Conservation (phyloP, 2,329 filamentous ascomycete genomes). For the Talaromyces islandicus region DNA sequence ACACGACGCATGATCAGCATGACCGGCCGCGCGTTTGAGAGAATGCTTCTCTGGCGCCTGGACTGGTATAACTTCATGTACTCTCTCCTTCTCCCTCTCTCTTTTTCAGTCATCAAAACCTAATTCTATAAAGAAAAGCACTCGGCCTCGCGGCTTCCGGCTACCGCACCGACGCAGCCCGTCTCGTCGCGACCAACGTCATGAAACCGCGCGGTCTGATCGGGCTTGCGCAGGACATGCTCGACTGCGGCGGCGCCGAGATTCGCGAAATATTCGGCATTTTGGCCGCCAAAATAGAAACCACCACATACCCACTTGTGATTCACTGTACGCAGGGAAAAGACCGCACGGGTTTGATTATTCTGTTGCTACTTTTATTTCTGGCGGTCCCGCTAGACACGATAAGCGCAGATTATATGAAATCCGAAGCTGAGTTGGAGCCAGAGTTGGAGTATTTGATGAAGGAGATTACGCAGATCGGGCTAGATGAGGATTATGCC, state of each 20-base stretch:
- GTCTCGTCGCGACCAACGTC: slow-evolving; percentile 62
- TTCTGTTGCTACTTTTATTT: slow-evolving; percentile 58
- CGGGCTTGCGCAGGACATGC: slow-evolving; percentile 62
- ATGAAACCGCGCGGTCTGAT: slow-evolving; percentile 67
- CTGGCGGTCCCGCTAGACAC: slow-evolving; percentile 51
- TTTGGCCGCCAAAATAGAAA: slow-evolving; percentile 46
- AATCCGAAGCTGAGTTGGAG: slow-evolving; percentile 57
- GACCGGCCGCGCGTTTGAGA: slow-evolving; percentile 66
- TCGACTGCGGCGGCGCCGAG: slow-evolving; percentile 59
- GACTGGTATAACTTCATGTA: slow-evolving; percentile 62
- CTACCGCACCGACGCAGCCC: slow-evolving; percentile 63
- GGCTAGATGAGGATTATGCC: slow-evolving; percentile 68
- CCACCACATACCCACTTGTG: slow-evolving; percentile 56
- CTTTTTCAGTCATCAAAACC: neutral
- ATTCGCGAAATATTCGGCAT: slow-evolving; percentile 66
- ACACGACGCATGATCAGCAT: slow-evolving; percentile 64
- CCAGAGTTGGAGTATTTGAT: slow-evolving; percentile 59
- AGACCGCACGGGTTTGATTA: slow-evolving; percentile 70
- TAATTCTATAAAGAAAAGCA: slow-evolving; percentile 45
- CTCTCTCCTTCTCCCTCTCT: slow-evolving; percentile 12
- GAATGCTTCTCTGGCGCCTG: slow-evolving; percentile 60
- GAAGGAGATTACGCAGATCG: slow-evolving; percentile 63
- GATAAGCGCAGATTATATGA: slow-evolving; percentile 66
- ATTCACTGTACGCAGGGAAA: slow-evolving; percentile 88
- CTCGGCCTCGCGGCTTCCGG: slow-evolving; percentile 59